phyloP scores from a whole-genome alignment of 106 monocot species.

The Narthecium ossifragum region DNA sequence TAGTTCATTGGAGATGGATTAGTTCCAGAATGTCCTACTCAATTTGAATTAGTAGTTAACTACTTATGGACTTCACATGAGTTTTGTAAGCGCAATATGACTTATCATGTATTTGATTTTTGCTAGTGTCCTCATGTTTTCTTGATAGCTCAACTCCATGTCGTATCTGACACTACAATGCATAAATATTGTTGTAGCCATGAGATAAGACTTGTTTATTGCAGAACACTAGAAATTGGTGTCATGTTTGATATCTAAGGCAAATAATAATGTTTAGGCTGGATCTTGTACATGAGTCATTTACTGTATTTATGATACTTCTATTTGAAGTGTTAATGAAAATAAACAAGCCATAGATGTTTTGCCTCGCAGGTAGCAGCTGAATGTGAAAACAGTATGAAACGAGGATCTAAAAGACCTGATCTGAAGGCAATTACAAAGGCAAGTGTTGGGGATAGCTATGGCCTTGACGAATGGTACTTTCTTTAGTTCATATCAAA shows the following conservation, averaged over 20 bases:
- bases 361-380: neutral
- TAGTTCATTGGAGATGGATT: no score
- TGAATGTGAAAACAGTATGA: constrained; percentile 8
- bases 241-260: neutral
- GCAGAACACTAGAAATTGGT: neutral
- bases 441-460: constrained; percentile 11
- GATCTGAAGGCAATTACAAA: constrained; percentile 54
- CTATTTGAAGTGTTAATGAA: neutral
- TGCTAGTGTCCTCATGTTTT: no score
- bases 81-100: no score
- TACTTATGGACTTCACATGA: no score
- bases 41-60: no score
- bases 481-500: neutral
- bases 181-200: no score
- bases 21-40: no score
- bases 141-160: no score
- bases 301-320: neutral
- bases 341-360: neutral
- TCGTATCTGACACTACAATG: no score
- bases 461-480: neutral
- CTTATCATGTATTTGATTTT: no score
- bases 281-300: neutral
- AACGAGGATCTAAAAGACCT: constrained; percentile 43
- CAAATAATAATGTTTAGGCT: neutral
- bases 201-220: neutral